These are phyloP conservation scores for Ampelocalamus luodianensis DNA, from an alignment of 176 grass and related monocot genomes.

Conservation along the genomic window DNA sequence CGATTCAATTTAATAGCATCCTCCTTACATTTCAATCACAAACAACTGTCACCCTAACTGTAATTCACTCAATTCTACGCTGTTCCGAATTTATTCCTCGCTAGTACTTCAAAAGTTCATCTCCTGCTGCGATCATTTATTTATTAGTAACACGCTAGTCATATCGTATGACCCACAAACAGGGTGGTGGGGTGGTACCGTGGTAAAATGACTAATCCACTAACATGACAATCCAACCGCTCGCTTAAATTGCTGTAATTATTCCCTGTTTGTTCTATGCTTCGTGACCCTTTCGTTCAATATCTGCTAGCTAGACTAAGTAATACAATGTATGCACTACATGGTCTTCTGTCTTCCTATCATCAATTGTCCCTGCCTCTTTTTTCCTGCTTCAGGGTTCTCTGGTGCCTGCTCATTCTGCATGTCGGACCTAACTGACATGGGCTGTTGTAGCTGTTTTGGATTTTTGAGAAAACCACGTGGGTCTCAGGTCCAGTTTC, in stretches of 20 bases:
- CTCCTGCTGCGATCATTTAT: too few species aligned
- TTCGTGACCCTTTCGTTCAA: background rate
- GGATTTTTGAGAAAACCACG: slow-evolving; percentile 52
- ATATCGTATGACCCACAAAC: too few species aligned
- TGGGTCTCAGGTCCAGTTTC: background rate
- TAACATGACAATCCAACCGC: too few species aligned
- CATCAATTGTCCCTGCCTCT: background rate
- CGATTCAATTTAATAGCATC: too few species aligned
- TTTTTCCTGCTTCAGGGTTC: background rate
- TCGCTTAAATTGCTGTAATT: background rate
- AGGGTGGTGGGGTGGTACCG: too few species aligned
- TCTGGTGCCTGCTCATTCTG: background rate
- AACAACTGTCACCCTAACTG: too few species aligned
- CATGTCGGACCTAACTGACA: slow-evolving; percentile 42
- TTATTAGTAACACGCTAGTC: too few species aligned
- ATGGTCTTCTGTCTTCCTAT: background rate
- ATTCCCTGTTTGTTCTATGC: background rate
- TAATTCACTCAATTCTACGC: too few species aligned
- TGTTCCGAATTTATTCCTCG: too few species aligned
- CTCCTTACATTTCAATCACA: too few species aligned
- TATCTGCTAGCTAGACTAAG: background rate
- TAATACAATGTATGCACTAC: background rate
- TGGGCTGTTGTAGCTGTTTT: slow-evolving; percentile 65
- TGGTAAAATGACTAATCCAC: too few species aligned
- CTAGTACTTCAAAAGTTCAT: too few species aligned